Evolutionary conservation across 306 rosid genomes (phyloP), one percentile per base, ranked within the genome.

Genomic region (Vigna reflexopilosa): DNA sequence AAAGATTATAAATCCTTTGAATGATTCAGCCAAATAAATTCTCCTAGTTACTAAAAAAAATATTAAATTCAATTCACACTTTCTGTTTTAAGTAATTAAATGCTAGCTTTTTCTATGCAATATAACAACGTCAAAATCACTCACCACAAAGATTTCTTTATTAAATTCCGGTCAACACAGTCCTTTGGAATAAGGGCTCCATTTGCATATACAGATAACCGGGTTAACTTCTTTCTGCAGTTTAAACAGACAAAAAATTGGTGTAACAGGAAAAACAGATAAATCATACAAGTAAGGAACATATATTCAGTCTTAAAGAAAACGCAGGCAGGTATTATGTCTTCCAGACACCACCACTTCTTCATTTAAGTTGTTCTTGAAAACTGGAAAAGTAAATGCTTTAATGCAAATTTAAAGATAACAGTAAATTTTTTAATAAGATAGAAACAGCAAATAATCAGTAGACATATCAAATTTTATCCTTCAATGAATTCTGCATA

Each of bases 201-300:
- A 77, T 89, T 90, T 56, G 98, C 97, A 90, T 86, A 88, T 63
- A 94, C 95, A 40, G 96, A 90, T 72, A 94, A 80, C 67, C 91
- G 89, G 2, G 91, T 84, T 84, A 89, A 84, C 89, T 92, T 94
- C 87, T 94, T 89, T 81, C 98, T 94, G 95, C 81, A 88, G 71
- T 75, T 72, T 38, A 73, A 71, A 76, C 24, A 30, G 70, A 72
- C 49, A 19, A 42, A 57, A 72, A 4, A 51, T 70, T 51, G 58
- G 42, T 26, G 24, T 26, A 73, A 54, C n/a, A 51, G 75, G 51
- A 59, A 28, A 16, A 74, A 44, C 61, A 26, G 63, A 61, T 24
- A 57, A 68, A 59, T 45, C 32, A 44, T 20, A 73, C 50, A 34
- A 65, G 64, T 28, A 72, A 11, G 52, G 14, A 36, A 48, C 70